Evolutionary conservation across 2,329 filamentous ascomycete genomes (phyloP).

Genomic region (Elsinoe fawcettii): DNA sequence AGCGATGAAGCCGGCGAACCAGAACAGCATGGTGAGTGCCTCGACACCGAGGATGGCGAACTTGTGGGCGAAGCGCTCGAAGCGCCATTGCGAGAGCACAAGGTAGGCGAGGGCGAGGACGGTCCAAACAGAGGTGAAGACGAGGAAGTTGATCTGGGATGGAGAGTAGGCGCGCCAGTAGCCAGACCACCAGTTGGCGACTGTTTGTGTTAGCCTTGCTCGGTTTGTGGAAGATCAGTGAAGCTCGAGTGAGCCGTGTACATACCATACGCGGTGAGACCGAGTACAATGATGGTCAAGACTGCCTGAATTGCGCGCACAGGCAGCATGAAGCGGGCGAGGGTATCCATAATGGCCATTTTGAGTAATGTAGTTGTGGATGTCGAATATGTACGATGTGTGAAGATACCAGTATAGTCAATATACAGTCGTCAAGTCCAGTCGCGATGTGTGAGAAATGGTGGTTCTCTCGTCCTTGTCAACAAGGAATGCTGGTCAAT

Average conservation of each 20-base stretch:
- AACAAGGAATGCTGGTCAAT: conserved; percentile 14
- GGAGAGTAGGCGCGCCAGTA: conserved; percentile 49
- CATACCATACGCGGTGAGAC: conserved; percentile 65
- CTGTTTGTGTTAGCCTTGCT: conserved; percentile 33
- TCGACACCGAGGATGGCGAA: conserved; percentile 61
- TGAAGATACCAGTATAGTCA: not conserved
- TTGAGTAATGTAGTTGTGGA: not conserved
- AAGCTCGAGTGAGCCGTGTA: conserved; percentile 18
- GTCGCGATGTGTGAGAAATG: not conserved
- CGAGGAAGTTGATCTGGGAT: conserved; percentile 62
- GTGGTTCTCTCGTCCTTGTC: not conserved
- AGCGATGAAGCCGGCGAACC: conserved; percentile 80
- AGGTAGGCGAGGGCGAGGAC: conserved; percentile 63
- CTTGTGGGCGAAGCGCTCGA: conserved; percentile 48
- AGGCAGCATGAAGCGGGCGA: conserved; percentile 45
- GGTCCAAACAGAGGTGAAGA: conserved; percentile 74
- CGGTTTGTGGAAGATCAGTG: not conserved
- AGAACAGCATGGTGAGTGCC: conserved; percentile 70
- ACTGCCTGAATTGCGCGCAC: conserved; percentile 60
- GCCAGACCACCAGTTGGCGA: conserved; percentile 46
- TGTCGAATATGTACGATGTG: not conserved
- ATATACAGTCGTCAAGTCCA: conserved; percentile 8
- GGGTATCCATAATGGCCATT: conserved; percentile 14
- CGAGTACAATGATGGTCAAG: conserved; percentile 67
- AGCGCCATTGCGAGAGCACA: conserved; percentile 50